Conservation (phyloP, 352 stramenopile species). For the Albugo candida region DNA sequence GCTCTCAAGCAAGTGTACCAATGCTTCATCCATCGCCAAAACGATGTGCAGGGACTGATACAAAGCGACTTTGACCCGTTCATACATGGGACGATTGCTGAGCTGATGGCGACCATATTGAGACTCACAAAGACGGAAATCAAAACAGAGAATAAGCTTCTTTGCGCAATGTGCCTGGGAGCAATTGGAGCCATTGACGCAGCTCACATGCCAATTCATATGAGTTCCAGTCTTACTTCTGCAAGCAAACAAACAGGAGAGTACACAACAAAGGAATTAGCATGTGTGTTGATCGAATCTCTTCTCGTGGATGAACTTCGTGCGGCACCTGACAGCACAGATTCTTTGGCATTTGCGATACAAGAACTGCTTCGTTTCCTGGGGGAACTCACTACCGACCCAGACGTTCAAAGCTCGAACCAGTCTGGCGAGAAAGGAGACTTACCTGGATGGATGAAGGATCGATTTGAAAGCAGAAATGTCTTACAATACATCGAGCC, state of each 20-base stretch:
- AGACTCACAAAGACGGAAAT: conserved; percentile 43
- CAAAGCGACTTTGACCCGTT: conserved; percentile 49
- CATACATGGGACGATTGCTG: conserved; percentile 32
- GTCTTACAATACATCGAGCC: conserved; percentile 76
- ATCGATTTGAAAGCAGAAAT: conserved; percentile 61
- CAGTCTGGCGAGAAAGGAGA: conserved; percentile 3
- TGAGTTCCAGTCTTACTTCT: conserved; percentile 11
- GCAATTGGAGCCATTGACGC: conserved; percentile 64
- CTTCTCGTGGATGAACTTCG: conserved; percentile 69
- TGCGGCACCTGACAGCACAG: conserved; percentile 65
- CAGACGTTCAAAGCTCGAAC: conserved; percentile 4
- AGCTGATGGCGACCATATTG: conserved; percentile 44
- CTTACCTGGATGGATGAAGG: conserved; percentile 76
- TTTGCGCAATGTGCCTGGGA: conserved; percentile 53
- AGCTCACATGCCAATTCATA: conserved; percentile 41
- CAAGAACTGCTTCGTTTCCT: conserved; percentile 74
- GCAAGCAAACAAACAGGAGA: conserved; percentile 26
- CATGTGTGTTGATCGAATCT: conserved; percentile 61
- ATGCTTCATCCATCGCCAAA: conserved; percentile 31
- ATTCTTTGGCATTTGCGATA: conserved; percentile 64
- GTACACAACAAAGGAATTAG: conserved; percentile 58
- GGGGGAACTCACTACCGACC: conserved; percentile 44
- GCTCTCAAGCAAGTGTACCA: conserved; percentile 48
- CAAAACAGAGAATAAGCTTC: conserved; percentile 35
- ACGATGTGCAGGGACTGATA: conserved; percentile 41